Evolutionary conservation across 2,329 filamentous ascomycete species (phyloP).

Genomic region (Rutstroemia sp.): DNA sequence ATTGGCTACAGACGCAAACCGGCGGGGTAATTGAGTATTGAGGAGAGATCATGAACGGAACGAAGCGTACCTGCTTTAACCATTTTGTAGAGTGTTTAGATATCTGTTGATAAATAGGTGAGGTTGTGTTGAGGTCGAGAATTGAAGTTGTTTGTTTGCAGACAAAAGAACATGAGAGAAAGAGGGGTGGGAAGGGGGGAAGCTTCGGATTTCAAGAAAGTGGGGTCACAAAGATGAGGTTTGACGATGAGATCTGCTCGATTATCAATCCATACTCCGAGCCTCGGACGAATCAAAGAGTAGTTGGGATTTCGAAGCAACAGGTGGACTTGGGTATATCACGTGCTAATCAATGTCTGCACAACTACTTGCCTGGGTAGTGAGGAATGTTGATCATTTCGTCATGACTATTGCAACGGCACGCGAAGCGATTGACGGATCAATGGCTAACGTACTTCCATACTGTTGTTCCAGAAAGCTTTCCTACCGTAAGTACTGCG

Average conservation of each 20-base stretch:
- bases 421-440: no score
- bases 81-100: slow-evolving; percentile 63
- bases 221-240: neutral
- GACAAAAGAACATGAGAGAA: slow-evolving; percentile 2
- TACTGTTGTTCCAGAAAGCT: no score
- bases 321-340: neutral
- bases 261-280: slow-evolving; percentile 6
- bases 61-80: slow-evolving; percentile 84
- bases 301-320: no score
- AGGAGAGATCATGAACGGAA: neutral
- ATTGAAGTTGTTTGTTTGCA: slow-evolving; percentile 1
- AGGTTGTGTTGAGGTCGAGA: neutral
- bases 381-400: no score
- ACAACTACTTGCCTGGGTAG: no score
- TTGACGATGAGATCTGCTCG: neutral
- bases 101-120: slow-evolving; percentile 12
- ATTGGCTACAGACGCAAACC: slow-evolving; percentile 13
- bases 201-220: slow-evolving; percentile 1
- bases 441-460: no score
- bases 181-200: neutral
- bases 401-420: no score
- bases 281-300: neutral
- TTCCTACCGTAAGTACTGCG: no score
- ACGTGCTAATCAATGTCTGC: no score
- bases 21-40: slow-evolving; percentile 6